Conservation (phyloP, 2,329 filamentous ascomycete genomes). For the Hymenoscyphus fructigenus region DNA sequence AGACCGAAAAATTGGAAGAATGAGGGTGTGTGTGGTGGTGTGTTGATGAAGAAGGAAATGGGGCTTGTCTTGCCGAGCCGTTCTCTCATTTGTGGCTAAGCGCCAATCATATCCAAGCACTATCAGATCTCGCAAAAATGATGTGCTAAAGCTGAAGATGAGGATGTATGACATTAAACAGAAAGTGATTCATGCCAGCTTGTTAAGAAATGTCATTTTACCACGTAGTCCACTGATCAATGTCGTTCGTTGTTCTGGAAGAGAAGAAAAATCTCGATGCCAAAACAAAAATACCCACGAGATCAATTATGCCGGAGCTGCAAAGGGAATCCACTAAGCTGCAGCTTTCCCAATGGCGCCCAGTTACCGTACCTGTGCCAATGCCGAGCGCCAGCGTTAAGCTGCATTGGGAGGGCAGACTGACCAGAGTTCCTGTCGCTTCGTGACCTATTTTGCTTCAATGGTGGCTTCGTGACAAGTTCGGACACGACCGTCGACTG, state of each 20-base stretch:
- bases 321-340: background rate
- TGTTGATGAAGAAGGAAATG: background rate
- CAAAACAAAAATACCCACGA: background rate
- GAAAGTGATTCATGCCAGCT: background rate
- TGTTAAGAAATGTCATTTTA: background rate
- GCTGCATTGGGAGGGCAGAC: background rate
- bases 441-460: background rate
- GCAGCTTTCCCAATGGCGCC: background rate
- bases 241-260: background rate
- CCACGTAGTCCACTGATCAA: no score
- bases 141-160: background rate
- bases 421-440: background rate
- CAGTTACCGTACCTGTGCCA: background rate
- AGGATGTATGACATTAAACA: background rate
- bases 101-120: background rate
- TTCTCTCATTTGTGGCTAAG: background rate
- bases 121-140: background rate
- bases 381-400: background rate
- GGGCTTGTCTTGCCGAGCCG: background rate
- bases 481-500: background rate
- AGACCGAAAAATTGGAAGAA: background rate
- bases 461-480: slow-evolving; percentile 3
- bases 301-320: background rate
- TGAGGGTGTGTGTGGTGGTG: background rate
- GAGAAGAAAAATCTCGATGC: background rate